phyloP scores from a whole-genome alignment of 345 rosid genomes.

The Gossypium sturtianum region DNA sequence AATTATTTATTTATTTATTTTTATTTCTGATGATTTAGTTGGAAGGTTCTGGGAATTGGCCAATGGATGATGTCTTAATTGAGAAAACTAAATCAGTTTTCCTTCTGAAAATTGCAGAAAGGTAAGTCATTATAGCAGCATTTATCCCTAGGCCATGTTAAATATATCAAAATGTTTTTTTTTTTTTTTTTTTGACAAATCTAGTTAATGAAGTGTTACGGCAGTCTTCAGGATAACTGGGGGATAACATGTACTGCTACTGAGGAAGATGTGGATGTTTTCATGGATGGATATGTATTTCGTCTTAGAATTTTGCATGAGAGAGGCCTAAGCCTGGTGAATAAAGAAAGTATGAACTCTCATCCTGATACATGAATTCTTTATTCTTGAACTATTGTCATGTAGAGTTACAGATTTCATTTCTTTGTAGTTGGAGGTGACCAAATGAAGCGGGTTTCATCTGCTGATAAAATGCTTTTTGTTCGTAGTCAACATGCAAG shows the following conservation, averaged over 20 bases:
- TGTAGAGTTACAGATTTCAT: conserved; percentile 14
- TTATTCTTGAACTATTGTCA: conserved; percentile 10
- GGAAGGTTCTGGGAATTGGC: conserved; percentile 99
- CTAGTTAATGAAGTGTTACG: conserved; percentile 19
- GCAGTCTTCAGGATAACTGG: conserved; percentile 66
- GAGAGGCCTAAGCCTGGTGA: conserved; percentile 77
- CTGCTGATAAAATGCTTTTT: conserved; percentile 64
- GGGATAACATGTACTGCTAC: conserved; percentile 66
- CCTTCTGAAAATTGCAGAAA: conserved; percentile 87
- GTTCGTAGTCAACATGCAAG: conserved; percentile 81
- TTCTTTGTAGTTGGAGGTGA: conserved; percentile 45
- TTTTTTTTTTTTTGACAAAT: not conserved
- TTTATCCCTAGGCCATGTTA: conserved; percentile 7
- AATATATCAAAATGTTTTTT: not conserved
- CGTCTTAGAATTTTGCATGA: conserved; percentile 82
- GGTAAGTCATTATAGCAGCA: conserved; percentile 34
- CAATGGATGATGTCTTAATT: conserved; percentile 72
- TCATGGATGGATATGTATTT: conserved; percentile 75
- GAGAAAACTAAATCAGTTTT: conserved; percentile 89
- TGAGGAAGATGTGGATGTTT: conserved; percentile 70
- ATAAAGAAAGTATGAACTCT: conserved; percentile 57
- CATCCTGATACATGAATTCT: conserved; percentile 18
- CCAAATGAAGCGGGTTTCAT: conserved; percentile 48
- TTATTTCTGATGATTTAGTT: conserved; percentile 41
- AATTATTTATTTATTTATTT: not conserved